These are phyloP conservation scores for Helicocarpus griseus DNA, from an alignment of 2,329 filamentous ascomycete species.

Conservation along the genomic window DNA sequence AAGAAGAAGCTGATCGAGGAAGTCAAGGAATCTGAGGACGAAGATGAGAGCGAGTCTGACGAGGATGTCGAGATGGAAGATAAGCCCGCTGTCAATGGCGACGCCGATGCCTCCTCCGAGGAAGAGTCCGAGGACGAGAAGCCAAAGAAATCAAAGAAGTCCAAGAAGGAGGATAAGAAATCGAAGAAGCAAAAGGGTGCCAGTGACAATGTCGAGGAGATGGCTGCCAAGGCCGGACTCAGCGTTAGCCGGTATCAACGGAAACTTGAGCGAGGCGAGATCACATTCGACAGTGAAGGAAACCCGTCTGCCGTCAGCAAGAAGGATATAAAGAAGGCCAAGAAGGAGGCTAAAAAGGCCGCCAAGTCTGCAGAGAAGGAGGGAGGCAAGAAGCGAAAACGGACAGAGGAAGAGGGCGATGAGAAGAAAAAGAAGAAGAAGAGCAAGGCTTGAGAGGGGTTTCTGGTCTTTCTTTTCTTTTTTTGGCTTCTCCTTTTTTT, in stretches of 20 bases:
- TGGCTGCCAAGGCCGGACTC: constrained; percentile 58
- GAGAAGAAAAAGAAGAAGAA: constrained; percentile 58
- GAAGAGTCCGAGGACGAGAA: constrained; percentile 17
- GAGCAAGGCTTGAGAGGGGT: constrained; percentile 41
- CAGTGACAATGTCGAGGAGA: constrained; percentile 39
- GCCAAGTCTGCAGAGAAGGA: constrained; percentile 35
- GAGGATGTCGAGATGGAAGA: constrained; percentile 30
- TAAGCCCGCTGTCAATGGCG: constrained; percentile 15
- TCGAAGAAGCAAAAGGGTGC: constrained; percentile 29
- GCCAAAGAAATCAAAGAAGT: constrained; percentile 15
- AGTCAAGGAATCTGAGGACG: constrained; percentile 24
- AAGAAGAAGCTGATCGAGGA: constrained; percentile 40
- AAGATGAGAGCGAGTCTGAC: constrained; percentile 33
- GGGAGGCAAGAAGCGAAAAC: constrained; percentile 65
- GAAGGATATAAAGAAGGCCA: constrained; percentile 65
- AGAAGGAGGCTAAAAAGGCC: constrained; percentile 52
- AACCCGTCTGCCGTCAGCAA: constrained; percentile 60
- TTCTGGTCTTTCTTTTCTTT: constrained; percentile 12
- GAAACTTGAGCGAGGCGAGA: constrained; percentile 67
- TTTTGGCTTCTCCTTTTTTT: constrained; percentile 10
- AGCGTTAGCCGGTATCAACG: constrained; percentile 68
- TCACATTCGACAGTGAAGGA: constrained; percentile 56
- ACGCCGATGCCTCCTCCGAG: constrained; percentile 17
- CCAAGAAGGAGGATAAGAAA: constrained; percentile 31
- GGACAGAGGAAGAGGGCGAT: constrained; percentile 46